Evolutionary conservation across 176 grass and related monocot species (phyloP).

Genomic region (Secale cereale): DNA sequence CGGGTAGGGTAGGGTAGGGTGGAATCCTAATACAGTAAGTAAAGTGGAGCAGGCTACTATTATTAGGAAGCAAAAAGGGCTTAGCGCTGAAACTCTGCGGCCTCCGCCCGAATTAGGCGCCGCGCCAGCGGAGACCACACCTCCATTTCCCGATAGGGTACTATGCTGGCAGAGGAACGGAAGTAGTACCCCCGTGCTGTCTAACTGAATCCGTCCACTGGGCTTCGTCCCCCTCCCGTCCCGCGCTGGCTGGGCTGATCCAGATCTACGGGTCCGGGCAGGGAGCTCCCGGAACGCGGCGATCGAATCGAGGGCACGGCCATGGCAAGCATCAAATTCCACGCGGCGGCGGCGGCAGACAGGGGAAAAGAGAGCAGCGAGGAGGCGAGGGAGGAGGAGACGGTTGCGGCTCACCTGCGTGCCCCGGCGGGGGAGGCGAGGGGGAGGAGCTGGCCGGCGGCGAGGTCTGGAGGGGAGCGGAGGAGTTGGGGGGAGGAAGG

Average conservation of each 20-base stretch:
- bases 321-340: not conserved
- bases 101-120: not conserved
- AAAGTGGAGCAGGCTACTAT: not conserved
- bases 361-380: not conserved
- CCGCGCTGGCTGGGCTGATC: constrained; percentile 2
- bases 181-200: not conserved
- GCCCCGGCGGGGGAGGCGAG: not conserved
- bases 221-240: not conserved
- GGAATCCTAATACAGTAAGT: not conserved
- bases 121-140: not conserved
- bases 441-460: not conserved
- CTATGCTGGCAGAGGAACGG: not conserved
- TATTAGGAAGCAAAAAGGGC: not conserved
- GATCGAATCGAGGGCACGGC: not conserved
- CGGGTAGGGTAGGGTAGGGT: not conserved
- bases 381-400: not conserved
- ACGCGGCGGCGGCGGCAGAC: not conserved
- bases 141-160: not conserved
- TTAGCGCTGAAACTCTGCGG: not conserved
- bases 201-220: not conserved
- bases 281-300: not conserved
- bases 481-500: not conserved
- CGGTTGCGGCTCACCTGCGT: constrained; percentile 8
- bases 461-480: not conserved
- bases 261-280: not conserved